These are phyloP conservation scores for Arachis monticola DNA, from an alignment of 331 rosid species.

Conservation along the genomic window DNA sequence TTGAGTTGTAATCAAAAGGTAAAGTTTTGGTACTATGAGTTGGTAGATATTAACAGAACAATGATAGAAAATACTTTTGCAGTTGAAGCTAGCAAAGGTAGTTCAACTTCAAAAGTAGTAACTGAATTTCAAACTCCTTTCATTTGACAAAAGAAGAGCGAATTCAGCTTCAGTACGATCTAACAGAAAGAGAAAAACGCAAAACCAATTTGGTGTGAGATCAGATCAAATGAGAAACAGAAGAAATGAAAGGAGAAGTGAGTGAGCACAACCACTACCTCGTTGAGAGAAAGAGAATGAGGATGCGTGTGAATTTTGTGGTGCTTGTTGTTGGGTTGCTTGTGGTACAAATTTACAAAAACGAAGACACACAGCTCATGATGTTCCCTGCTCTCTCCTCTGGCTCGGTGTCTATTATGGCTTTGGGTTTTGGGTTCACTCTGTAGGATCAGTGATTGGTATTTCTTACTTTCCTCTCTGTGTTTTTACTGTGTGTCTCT, in stretches of 20 bases:
- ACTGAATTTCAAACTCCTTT: slow-evolving; percentile 38
- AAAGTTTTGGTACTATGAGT: slow-evolving; percentile 28
- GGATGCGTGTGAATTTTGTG: slow-evolving; percentile 22
- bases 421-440: slow-evolving; percentile 27
- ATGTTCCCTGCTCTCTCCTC: neutral
- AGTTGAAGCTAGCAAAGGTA: slow-evolving; percentile 15
- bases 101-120: neutral
- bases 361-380: slow-evolving; percentile 24
- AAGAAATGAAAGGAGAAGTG: neutral
- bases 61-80: slow-evolving; percentile 4
- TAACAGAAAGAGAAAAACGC: slow-evolving; percentile 22
- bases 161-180: slow-evolving; percentile 10
- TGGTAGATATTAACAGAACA: slow-evolving; percentile 40
- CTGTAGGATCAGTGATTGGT: slow-evolving; percentile 29
- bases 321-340: slow-evolving; percentile 19
- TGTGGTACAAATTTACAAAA: slow-evolving; percentile 26
- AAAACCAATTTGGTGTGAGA: slow-evolving; percentile 20
- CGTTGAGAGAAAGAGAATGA: neutral
- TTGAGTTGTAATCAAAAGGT: slow-evolving; percentile 26
- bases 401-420: neutral
- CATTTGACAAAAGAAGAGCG: neutral
- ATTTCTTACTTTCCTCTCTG: neutral
- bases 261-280: slow-evolving; percentile 41
- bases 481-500: slow-evolving; percentile 1
- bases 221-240: slow-evolving; percentile 29